These are phyloP conservation scores for Phytophthora agathidicida DNA, from an alignment of 352 stramenopile species.

Conservation along the genomic window DNA sequence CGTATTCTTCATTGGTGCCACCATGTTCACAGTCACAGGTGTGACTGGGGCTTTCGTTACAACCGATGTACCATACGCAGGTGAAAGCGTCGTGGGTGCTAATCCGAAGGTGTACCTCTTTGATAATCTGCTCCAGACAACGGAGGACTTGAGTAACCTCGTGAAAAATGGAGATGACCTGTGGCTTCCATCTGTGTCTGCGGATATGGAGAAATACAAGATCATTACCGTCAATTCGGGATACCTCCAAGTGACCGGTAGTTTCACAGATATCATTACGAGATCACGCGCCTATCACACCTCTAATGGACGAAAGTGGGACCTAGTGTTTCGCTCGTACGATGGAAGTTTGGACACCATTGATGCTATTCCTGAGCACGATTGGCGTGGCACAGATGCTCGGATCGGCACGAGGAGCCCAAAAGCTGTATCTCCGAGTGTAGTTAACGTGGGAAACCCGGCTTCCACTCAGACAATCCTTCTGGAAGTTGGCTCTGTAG, in stretches of 20 bases:
- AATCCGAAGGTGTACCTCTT: slow-evolving; percentile 53
- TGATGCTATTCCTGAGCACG: slow-evolving; percentile 59
- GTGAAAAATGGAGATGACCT: slow-evolving; percentile 49
- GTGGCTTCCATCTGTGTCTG: slow-evolving; percentile 52
- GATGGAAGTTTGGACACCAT: slow-evolving; percentile 57
- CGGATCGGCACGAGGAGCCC: slow-evolving; percentile 55
- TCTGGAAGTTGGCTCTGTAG: slow-evolving; percentile 40
- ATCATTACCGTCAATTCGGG: slow-evolving; percentile 32
- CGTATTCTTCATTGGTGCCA: slow-evolving; percentile 47
- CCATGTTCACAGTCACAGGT: slow-evolving; percentile 40
- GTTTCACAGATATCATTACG: slow-evolving; percentile 50
- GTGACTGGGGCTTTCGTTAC: slow-evolving; percentile 38
- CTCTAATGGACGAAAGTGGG: slow-evolving; percentile 60
- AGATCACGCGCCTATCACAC: slow-evolving; percentile 40
- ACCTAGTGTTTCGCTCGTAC: slow-evolving; percentile 76
- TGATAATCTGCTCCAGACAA: slow-evolving; percentile 71
- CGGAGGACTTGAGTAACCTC: slow-evolving; percentile 48
- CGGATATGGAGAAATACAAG: slow-evolving; percentile 57
- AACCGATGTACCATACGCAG: slow-evolving; percentile 39
- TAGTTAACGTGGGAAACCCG: slow-evolving; percentile 60
- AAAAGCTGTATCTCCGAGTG: slow-evolving; percentile 41
- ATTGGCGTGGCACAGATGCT: slow-evolving; percentile 62
- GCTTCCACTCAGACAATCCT: slow-evolving; percentile 58
- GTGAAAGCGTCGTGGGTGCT: slow-evolving; percentile 34
- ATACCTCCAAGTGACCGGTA: slow-evolving; percentile 54